phyloP scores from a whole-genome alignment of 129 eudicot genomes.

The Kitagawia praeruptora region DNA sequence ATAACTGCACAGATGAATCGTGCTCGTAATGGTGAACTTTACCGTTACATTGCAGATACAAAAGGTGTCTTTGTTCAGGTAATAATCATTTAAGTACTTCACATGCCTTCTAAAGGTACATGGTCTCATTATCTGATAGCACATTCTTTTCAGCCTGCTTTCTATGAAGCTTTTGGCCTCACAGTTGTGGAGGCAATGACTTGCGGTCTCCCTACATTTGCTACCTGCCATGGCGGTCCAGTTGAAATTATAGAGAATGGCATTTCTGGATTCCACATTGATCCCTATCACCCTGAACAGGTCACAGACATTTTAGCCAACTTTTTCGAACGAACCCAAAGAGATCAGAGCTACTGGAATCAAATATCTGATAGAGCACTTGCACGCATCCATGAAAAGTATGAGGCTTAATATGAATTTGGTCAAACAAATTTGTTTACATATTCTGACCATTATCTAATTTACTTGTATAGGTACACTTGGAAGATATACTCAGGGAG shows the following conservation, averaged over 20 bases:
- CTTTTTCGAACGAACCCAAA: conserved; percentile 19
- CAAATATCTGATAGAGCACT: conserved; percentile 23
- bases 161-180: conserved; percentile 36
- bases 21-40: conserved; percentile 31
- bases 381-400: conserved; percentile 27
- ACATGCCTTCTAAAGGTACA: neutral
- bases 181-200: conserved; percentile 40
- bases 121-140: neutral
- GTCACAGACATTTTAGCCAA: conserved; percentile 19
- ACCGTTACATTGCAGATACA: conserved; percentile 33
- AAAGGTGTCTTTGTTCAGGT: conserved; percentile 32
- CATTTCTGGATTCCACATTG: conserved; percentile 34
- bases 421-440: neutral
- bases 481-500: conserved; percentile 36
- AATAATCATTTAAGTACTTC: neutral
- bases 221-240: conserved; percentile 38
- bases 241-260: conserved; percentile 32
- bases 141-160: conserved; percentile 22
- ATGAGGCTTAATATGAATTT: neutral
- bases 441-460: neutral
- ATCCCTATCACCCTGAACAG: conserved; percentile 28
- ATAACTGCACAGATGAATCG: conserved; percentile 33
- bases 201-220: conserved; percentile 31
- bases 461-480: conserved; percentile 18
- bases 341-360: conserved; percentile 24